phyloP scores from a whole-genome alignment of 345 rosid genomes.

The Populus deltoides region DNA sequence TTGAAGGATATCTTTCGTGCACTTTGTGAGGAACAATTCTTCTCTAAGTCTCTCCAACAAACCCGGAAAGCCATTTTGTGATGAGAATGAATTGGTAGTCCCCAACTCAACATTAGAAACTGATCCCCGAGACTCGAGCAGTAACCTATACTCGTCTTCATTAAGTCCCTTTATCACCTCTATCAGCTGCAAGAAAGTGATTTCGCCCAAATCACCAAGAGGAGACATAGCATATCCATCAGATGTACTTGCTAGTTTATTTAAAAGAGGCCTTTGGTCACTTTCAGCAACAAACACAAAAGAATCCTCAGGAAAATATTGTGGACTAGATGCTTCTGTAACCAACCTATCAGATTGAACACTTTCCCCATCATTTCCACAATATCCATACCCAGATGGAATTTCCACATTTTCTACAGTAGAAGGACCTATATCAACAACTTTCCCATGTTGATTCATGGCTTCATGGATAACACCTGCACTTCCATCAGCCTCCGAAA shows the following conservation, averaged over 20 bases:
- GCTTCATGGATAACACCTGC: conserved; percentile 15
- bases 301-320: conserved; percentile 34
- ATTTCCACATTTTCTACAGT: conserved; percentile 26
- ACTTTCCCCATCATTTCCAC: conserved; percentile 19
- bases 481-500: conserved; percentile 27
- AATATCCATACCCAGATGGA: conserved; percentile 12
- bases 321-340: conserved; percentile 34
- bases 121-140: conserved; percentile 45
- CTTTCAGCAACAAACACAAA: conserved; percentile 29
- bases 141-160: conserved; percentile 49
- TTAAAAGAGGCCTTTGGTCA: conserved; percentile 36
- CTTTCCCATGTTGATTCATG: conserved; percentile 11
- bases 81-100: conserved; percentile 14
- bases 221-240: conserved; percentile 21
- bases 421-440: conserved; percentile 19
- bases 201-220: conserved; percentile 26
- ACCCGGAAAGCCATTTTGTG: conserved; percentile 11
- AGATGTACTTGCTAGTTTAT: conserved; percentile 21
- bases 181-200: conserved; percentile 45
- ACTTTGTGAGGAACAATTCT: conserved; percentile 49
- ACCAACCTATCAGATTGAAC: conserved; percentile 20
- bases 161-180: conserved; percentile 49
- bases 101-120: conserved; percentile 29
- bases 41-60: conserved; percentile 55
- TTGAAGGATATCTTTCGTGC: conserved; percentile 50